Evolutionary conservation across 1,284 basidiomycete species (phyloP), one percentile per base, ranked within the genome.

Genomic region (Naganishia sp.): DNA sequence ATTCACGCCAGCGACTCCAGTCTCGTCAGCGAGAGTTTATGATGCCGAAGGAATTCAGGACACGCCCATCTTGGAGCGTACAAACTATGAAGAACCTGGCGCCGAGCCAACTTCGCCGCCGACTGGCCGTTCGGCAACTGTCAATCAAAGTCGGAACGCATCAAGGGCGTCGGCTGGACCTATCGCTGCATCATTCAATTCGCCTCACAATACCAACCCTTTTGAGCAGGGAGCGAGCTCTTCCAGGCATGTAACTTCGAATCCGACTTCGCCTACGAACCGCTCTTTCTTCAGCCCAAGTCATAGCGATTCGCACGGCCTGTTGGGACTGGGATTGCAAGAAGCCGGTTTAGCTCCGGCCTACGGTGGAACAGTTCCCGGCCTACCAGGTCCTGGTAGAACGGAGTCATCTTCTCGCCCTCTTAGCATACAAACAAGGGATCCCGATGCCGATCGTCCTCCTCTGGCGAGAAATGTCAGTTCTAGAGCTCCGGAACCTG

Each of bases 1-100:
- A 0, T 79, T 80, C 64, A 60, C 71, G 0, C 67, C 72, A 6
- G 46, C 71, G 21, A 63, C 72, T 2, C 44, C 68, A 9, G 42
- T 57, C 28, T 15, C 56, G 15, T 13, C 59, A 0, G 21, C 45
- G 21, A 28, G 48, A 16, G 39, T 36, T 2, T 18, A 61, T 61
- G 59, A 52, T 21, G 48, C 21, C 1, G 28, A 49, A 6, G 39
- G 36, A 9, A 7, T n/a, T 21, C 16, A 9, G 13, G 59, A 39
- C 36, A 39, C 36, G 7, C 36, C 36, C 36, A 10, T 39, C 36
- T 39, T 7, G 13, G 36, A 39, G 36, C 36, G 36, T 39, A 39
- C 36, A 39, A 7, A 13, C 10, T 13, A 9, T 39, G 36, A 7
- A 39, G 36, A 7, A 10, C 10, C 13, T 7, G 36, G 36, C 7